Conservation (phyloP, 129 eudicot species). For the Deinandra increscens region DNA sequence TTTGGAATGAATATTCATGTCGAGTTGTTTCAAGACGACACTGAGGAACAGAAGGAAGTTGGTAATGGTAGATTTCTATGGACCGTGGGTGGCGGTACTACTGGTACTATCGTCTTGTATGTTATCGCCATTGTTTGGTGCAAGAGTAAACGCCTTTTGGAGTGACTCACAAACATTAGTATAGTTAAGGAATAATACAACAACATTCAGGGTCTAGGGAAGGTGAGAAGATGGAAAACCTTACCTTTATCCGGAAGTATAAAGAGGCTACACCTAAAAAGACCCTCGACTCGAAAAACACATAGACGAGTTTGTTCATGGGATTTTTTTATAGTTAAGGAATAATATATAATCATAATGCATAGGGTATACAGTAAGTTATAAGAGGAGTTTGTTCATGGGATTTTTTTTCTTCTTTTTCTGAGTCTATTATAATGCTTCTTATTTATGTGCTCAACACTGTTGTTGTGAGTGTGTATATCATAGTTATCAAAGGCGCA, state of each 20-base stretch:
- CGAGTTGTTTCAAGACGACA: constrained; percentile 15
- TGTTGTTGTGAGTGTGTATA: too few relatives aligned
- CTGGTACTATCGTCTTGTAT: constrained; percentile 34
- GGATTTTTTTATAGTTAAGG: too few relatives aligned
- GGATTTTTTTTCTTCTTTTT: too few relatives aligned
- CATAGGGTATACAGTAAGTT: too few relatives aligned
- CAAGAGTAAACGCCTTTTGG: constrained; percentile 35
- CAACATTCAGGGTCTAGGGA: too few relatives aligned
- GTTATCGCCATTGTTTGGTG: constrained; percentile 40
- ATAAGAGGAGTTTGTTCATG: background rate
- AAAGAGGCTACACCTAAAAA: too few relatives aligned
- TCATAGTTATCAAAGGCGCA: too few relatives aligned
- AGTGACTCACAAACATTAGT: constrained; percentile 16
- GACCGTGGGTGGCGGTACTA: constrained; percentile 41
- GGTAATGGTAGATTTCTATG: constrained; percentile 31
- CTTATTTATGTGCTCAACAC: background rate
- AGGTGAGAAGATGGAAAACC: too few relatives aligned
- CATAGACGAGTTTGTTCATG: background rate
- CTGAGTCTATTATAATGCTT: background rate
- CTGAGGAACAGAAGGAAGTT: background rate
- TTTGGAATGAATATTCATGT: constrained; percentile 60
- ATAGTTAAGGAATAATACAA: background rate
- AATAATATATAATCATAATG: too few relatives aligned
- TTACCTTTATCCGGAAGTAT: too few relatives aligned
- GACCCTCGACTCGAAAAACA: too few relatives aligned